Base-by-base conservation (phyloP, 805 yeast genomes). In the Saturnispora kantuleensis region DNA sequence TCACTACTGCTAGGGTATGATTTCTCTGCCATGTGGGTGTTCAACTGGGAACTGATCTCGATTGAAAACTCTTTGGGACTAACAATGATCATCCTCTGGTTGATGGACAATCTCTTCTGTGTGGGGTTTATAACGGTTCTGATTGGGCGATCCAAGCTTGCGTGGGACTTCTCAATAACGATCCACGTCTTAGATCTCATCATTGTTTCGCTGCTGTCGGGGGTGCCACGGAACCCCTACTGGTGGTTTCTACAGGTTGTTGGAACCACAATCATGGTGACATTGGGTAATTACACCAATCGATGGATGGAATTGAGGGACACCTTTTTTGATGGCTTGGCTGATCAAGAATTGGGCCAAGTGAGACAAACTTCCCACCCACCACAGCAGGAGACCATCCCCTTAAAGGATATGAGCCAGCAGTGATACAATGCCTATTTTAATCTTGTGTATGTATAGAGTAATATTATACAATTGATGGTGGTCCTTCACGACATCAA, bases 131-230 rank as follows among this genome's bases (percentile, higher is more conserved):
- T 90, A 57, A 86, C 95, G 1, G 64, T 89, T 2, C 79, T 90
- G 26, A 96, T 90, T 10, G 96, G 97, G 0, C 70, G 97, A 46
- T 84, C 95, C 35, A 93, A 90, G 60, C 67, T 90, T 41, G 97
- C 97, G 0, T 84, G 96, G 84, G 98, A 90, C 64, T 90, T 93
- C 66, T 96, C 96, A 10, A 58, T 90, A n/a, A 93, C 98, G 0
- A 77, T 90, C 12, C 96, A 93, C 62, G 77, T 83, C 17, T 73
- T 93, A 41, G 82, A 90, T 63, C 62, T 90, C 18, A 42, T 79
- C 3, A 78, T 86, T 3, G 85, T 79, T 0, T 79, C 85, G 77
- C 48, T 76, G 1, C 78, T 77, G 50, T 70, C 85, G 1, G 69
- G 71, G 29, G 73, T 90, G 50, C 98, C 98, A 0, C 65, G 66